Conservation (phyloP, 2,329 filamentous ascomycete species). For the Rhytidhysteron rufulum region DNA sequence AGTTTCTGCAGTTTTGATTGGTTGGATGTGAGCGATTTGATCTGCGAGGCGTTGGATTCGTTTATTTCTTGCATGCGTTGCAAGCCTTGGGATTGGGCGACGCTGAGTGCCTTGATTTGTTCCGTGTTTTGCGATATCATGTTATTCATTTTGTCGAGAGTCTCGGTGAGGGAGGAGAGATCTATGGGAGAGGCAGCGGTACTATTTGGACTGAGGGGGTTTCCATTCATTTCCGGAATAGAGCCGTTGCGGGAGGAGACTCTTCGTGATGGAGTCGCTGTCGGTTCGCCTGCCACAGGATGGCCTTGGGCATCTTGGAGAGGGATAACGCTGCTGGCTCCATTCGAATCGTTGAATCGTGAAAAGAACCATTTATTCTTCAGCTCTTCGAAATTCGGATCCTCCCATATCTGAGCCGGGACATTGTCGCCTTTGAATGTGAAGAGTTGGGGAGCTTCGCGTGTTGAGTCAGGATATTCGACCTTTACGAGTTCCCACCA, state of each 20-base stretch:
- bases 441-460: conserved; percentile 30
- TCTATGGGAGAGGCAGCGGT: conserved; percentile 7
- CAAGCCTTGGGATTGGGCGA: conserved; percentile 30
- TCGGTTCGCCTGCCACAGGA: conserved; percentile 8
- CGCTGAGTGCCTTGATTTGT: conserved; percentile 29
- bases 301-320: conserved; percentile 24
- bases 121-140: conserved; percentile 27
- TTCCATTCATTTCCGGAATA: conserved; percentile 7
- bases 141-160: conserved; percentile 21
- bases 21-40: conserved; percentile 28
- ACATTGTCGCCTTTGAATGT: conserved; percentile 32
- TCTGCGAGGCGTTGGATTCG: conserved; percentile 30
- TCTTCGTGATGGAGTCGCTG: conserved; percentile 4
- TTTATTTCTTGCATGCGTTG: conserved; percentile 35
- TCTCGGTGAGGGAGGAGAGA: conserved; percentile 19
- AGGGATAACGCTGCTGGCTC: conserved; percentile 22
- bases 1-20: conserved; percentile 27
- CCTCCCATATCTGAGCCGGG: conserved; percentile 28
- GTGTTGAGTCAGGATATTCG: conserved; percentile 26
- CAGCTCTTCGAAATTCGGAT: conserved; percentile 24
- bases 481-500: conserved; percentile 32
- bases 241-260: background rate
- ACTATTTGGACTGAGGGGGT: background rate
- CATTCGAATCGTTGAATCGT: conserved; percentile 10
- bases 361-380: conserved; percentile 33